Evolutionary conservation across 2,329 filamentous ascomycete genomes (phyloP).

Genomic region (Pseudogymnoascus sp.): DNA sequence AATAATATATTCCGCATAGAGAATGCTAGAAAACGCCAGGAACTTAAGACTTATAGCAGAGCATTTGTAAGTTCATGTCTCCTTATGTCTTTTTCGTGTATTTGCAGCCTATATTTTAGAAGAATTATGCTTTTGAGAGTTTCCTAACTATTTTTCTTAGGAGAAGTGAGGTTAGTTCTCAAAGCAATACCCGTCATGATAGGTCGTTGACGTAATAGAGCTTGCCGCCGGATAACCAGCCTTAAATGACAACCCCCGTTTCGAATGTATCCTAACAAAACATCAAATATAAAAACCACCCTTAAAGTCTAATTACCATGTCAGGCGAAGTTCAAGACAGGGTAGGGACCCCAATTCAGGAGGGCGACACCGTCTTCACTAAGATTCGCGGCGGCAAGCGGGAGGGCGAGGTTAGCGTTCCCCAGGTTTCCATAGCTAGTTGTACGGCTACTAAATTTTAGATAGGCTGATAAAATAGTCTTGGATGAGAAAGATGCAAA

Average conservation of each 20-base stretch:
- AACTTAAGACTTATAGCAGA: too few species aligned
- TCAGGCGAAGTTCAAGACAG: slow-evolving; percentile 25
- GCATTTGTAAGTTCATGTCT: too few species aligned
- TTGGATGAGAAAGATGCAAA: slow-evolving; percentile 30
- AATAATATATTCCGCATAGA: too few species aligned
- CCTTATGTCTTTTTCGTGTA: not conserved
- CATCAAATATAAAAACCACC: not conserved
- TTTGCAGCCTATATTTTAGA: not conserved
- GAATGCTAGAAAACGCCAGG: too few species aligned
- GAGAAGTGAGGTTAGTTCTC: not conserved
- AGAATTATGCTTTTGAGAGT: not conserved
- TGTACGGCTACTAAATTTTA: not conserved
- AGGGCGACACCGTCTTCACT: slow-evolving; percentile 35
- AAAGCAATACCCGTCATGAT: not conserved
- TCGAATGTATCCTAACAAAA: too few species aligned
- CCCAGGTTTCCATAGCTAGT: not conserved
- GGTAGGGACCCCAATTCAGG: slow-evolving; percentile 31
- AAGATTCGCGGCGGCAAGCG: slow-evolving; percentile 33
- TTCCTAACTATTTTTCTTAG: not conserved
- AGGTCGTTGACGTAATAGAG: not conserved
- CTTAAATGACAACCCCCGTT: not conserved
- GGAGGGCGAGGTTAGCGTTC: slow-evolving; percentile 29
- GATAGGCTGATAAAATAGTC: slow-evolving; percentile 33
- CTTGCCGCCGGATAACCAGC: not conserved
- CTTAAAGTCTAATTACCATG: not conserved